phyloP scores from a whole-genome alignment of 2,329 filamentous ascomycete species.

The Aureobasidium namibiae region DNA sequence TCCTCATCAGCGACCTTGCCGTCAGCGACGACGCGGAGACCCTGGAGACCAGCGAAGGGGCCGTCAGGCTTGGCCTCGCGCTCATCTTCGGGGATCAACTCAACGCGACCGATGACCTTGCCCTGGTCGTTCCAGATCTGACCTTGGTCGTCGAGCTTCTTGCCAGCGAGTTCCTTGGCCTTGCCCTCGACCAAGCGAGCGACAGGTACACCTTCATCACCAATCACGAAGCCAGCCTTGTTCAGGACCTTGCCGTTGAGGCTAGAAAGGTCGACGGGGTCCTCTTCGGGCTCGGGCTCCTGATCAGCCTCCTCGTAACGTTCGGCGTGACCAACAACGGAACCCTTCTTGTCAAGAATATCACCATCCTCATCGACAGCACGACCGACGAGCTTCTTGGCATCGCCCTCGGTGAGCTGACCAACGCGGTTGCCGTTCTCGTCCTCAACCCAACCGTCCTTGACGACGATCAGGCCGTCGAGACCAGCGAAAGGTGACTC shows the following conservation, averaged over 20 bases:
- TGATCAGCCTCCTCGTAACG: conserved; percentile 58
- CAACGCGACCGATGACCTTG: conserved; percentile 58
- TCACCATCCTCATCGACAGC: conserved; percentile 45
- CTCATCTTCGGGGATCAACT: conserved; percentile 61
- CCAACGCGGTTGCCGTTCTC: conserved; percentile 44
- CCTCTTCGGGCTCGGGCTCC: conserved; percentile 40
- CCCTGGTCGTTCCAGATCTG: conserved; percentile 67
- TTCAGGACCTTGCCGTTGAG: conserved; percentile 41
- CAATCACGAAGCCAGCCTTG: conserved; percentile 44
- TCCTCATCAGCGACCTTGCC: conserved; percentile 44
- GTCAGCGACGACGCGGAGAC: conserved; percentile 39
- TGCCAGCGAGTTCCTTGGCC: conserved; percentile 53
- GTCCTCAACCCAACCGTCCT: conserved; percentile 42
- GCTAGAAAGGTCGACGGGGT: conserved; percentile 35
- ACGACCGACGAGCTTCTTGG: conserved; percentile 44
- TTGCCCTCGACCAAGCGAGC: conserved; percentile 62
- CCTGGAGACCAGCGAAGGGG: conserved; percentile 42
- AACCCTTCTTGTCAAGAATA: conserved; percentile 46
- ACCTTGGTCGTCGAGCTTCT: conserved; percentile 63
- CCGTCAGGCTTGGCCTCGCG: conserved; percentile 43
- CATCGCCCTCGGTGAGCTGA: conserved; percentile 40
- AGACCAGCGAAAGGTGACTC: conserved; percentile 43
- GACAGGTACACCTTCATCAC: conserved; percentile 42
- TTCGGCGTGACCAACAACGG: conserved; percentile 44
- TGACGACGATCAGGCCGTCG: conserved; percentile 42